These are phyloP conservation scores for Mycotypha africana DNA, from an alignment of 371 early-diverging fungal species.

Conservation along the genomic window DNA sequence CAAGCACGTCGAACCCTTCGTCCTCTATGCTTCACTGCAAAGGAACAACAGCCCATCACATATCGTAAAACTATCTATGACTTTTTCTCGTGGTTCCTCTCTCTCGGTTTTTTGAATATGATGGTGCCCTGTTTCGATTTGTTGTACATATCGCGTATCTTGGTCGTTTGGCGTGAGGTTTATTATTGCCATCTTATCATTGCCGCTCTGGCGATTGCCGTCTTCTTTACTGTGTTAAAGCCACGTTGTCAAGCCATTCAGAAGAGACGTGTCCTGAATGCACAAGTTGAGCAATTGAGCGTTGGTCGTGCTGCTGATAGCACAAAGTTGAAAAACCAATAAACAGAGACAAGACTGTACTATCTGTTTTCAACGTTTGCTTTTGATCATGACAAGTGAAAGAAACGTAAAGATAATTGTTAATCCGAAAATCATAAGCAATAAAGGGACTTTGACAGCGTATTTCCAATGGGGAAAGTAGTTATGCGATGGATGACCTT, in stretches of 20 bases:
- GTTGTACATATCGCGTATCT: constrained; percentile 47
- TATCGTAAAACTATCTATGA: constrained; percentile 49
- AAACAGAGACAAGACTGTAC: no score
- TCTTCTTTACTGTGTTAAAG: constrained; percentile 2
- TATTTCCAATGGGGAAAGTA: constrained; percentile 83
- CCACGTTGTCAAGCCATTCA: no score
- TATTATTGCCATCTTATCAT: constrained; percentile 51
- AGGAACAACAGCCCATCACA: neutral
- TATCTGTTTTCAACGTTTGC: no score
- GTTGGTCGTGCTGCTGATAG: neutral
- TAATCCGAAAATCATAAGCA: constrained; percentile 74
- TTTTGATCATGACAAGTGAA: constrained; percentile 80
- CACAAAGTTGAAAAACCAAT: neutral
- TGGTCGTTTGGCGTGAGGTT: constrained; percentile 53
- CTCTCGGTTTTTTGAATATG: constrained; percentile 65
- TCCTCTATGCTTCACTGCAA: constrained; percentile 51
- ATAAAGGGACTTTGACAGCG: constrained; percentile 82
- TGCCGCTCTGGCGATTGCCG: constrained; percentile 19
- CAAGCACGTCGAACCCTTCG: constrained; percentile 63
- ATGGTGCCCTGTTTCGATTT: constrained; percentile 68
- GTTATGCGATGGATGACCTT: constrained; percentile 69
- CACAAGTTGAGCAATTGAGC: neutral
- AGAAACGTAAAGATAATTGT: constrained; percentile 75
- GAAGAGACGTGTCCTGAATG: no score
- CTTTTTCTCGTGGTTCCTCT: constrained; percentile 55